Evolutionary conservation across 2,329 filamentous ascomycete genomes (phyloP), one percentile per base, ranked within the genome.

Genomic region (Diaporthe ilicicola): DNA sequence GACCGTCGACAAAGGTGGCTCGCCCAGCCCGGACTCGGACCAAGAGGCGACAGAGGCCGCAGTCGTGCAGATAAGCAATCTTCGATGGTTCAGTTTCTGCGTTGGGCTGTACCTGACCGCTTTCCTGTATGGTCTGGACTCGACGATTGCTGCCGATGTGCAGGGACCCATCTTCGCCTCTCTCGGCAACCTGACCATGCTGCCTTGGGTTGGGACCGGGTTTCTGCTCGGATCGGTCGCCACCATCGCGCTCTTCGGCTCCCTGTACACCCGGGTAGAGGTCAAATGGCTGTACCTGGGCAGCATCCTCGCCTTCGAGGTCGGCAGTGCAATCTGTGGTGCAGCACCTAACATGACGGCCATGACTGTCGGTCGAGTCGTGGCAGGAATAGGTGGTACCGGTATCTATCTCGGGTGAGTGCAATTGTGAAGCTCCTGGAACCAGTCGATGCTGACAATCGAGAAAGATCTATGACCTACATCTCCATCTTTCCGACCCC

Each of bases 281-380:
- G 77, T 78, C 4, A 87, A 87, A 74, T 82, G 78, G 77, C 64
- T 82, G 0, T 81, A 76, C 44, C 67, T 76, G 19, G 42, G 24
- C 22, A 67, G 59, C 27, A 67, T 73, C 10, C n/a, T 76, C 19
- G 42, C 76, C 17, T 77, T 76, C 65, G 69, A 74, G 61, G 72
- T 48, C 13, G 78, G 76, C 29, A 75, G 70, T 34, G 78, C 79
- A 8, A 70, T 82, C 2, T 84, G 83, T 66, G 83, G 82, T 34
- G 82, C 75, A 1, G 81, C 82, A 4, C 80, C 80, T 1, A 80
- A 67, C 46, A 83, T 84, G 78, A 76, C 82, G 73, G 80, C 81
- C n/a, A 70, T 86, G n/a, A 86, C 87, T 66, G 73, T 84, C 8
- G 83, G 83, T 22, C 78, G 83, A 17, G 81, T 79, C 15, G 77